Conservation (phyloP, 2,329 filamentous ascomycete genomes). For the Cytospora piceae region DNA sequence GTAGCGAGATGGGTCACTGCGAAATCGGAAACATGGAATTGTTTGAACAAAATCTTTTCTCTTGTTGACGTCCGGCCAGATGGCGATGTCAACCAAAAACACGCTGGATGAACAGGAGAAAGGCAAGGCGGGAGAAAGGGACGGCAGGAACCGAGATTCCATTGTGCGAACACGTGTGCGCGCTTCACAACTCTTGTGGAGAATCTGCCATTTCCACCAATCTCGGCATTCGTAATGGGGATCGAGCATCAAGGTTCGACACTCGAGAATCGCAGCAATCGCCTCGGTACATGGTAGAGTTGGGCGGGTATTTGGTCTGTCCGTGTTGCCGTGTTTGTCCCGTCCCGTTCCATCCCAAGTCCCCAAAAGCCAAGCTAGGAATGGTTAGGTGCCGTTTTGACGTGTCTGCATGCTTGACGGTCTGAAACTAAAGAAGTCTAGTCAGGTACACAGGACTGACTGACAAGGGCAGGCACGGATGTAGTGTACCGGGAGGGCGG, state of each 20-base stretch:
- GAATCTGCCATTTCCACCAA: constrained; percentile 18
- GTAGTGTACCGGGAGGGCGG: neutral
- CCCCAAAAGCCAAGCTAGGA: neutral
- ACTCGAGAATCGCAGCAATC: neutral
- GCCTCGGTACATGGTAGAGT: too few species aligned
- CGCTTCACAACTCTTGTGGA: constrained; percentile 12
- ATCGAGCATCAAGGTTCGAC: neutral
- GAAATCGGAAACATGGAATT: neutral
- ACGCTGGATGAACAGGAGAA: neutral
- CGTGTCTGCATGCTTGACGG: neutral
- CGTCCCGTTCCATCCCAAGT: neutral
- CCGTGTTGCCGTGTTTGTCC: neutral
- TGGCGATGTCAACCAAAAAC: neutral
- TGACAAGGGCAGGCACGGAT: neutral
- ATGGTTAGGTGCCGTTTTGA: constrained; percentile 1
- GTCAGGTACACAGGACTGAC: neutral
- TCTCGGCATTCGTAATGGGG: constrained; percentile 22
- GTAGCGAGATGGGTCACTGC: neutral
- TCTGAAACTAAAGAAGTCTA: neutral
- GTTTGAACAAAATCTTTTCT: neutral
- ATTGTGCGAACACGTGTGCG: constrained; percentile 11
- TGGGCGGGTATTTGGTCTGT: neutral
- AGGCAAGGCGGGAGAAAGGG: too few species aligned
- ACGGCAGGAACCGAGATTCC: constrained; percentile 20
- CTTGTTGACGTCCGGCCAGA: neutral